Evolutionary conservation across 2,329 filamentous ascomycete species (phyloP), one percentile per base, ranked within the genome.

Genomic region (Pseudonectria foliicola): DNA sequence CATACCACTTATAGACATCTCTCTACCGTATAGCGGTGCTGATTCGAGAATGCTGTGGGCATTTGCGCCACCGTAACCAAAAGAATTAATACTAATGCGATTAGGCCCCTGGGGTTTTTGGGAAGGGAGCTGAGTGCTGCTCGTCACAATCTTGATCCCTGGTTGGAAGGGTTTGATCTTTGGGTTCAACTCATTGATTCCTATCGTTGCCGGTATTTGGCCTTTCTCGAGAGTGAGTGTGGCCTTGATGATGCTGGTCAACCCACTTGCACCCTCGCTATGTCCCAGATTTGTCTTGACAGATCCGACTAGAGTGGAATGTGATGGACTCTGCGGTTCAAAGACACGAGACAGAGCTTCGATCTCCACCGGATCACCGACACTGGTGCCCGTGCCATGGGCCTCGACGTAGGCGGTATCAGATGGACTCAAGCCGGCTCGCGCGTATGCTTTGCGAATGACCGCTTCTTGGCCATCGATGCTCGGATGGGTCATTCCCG

Each of bases 251-350:
- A 54, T 36, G 6, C 41, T 41, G 6, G 46, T 38, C 7, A 53
- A 27, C 5, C 49, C 52, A 14, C 36, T 42, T 4, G 50, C 46
- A 23, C 38, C 45, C 16, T 49, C 49, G 3, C 41, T 24, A 33
- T 55, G 52, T 2, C 53, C 50, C 10, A 54, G 42, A 13, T 52
- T 56, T 3, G 47, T 46, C 33, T 56, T 56, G 27, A 56, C 38
- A 6, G 45, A 37, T 7, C 40, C 40, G 21, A 45, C n/a, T n/a
- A n/a, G n/a, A n/a, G n/a, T n/a, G n/a, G n/a, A n/a, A n/a, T n/a
- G n/a, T n/a, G n/a, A n/a, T n/a, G n/a, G n/a, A n/a, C n/a, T n/a
- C n/a, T n/a, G n/a, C n/a, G n/a, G n/a, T n/a, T n/a, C n/a, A n/a
- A n/a, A n/a, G n/a, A n/a, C n/a, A n/a, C n/a, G n/a, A n/a, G 30